Conservation (phyloP, 805 yeast species). For the Ogataea glucozyma region DNA sequence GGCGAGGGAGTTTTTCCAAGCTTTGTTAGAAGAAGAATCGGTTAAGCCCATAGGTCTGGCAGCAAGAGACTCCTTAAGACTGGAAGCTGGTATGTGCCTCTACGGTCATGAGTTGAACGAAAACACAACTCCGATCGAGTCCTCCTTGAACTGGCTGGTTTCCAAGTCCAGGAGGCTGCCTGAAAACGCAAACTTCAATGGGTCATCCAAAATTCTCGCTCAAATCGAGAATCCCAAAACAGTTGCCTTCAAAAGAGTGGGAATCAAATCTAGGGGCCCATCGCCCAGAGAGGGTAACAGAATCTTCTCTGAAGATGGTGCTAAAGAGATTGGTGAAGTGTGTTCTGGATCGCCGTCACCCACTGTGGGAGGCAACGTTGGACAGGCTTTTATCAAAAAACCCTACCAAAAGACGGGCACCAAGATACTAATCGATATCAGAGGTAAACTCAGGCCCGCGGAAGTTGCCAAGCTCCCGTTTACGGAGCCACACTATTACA, state of each 20-base stretch:
- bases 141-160: constrained; percentile 85
- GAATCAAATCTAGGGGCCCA: constrained; percentile 77
- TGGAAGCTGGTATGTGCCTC: constrained; percentile 98
- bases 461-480: constrained; percentile 82
- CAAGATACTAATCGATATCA: constrained; percentile 67
- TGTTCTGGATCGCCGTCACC: constrained; percentile 66
- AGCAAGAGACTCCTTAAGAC: constrained; percentile 93
- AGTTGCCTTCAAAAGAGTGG: constrained; percentile 66
- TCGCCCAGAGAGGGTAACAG: constrained; percentile 85
- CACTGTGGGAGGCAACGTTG: constrained; percentile 73
- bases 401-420: constrained; percentile 74
- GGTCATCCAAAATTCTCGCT: constrained; percentile 63
- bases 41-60: constrained; percentile 93
- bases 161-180: constrained; percentile 72
- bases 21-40: constrained; percentile 51
- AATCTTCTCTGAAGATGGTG: constrained; percentile 54
- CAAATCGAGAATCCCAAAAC: constrained; percentile 68
- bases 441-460: constrained; percentile 82
- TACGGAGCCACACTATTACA: constrained; percentile 71
- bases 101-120: constrained; percentile 92
- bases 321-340: constrained; percentile 51
- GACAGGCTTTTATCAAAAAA: constrained; percentile 84
- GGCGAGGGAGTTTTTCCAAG: constrained; percentile 62
- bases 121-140: constrained; percentile 80
- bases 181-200: constrained; percentile 63